These are phyloP conservation scores for Neurospora sp. DNA, from an alignment of 495 filamentous ascomycete genomes.

Conservation along the genomic window DNA sequence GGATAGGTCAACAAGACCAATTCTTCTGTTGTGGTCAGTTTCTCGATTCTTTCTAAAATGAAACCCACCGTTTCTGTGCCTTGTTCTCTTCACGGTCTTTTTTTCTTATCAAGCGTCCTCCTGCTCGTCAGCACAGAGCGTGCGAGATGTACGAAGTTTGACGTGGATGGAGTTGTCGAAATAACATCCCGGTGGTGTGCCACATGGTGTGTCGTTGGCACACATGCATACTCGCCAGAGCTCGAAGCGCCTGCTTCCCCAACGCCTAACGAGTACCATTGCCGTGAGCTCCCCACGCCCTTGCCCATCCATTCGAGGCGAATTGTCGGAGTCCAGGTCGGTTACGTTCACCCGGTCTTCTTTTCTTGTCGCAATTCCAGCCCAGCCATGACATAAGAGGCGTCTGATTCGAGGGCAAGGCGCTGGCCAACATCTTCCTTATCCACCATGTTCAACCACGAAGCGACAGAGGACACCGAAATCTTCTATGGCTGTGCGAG, in stretches of 20 bases:
- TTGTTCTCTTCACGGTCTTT: background rate
- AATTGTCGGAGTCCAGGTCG: background rate
- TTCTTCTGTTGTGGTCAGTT: background rate
- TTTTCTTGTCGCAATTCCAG: background rate
- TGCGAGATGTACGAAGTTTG: background rate
- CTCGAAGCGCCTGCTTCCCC: background rate
- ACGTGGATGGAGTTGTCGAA: background rate
- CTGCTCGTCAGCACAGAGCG: background rate
- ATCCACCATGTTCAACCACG: background rate
- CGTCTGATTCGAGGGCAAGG: background rate
- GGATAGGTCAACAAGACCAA: background rate
- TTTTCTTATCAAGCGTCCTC: background rate
- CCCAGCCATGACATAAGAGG: background rate
- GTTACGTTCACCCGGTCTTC: background rate
- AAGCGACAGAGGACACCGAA: background rate
- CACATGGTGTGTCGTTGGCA: background rate
- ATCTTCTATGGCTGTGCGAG: background rate
- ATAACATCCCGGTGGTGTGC: background rate
- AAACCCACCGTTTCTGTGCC: background rate
- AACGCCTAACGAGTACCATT: background rate
- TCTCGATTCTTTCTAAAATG: background rate
- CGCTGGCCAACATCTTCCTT: background rate
- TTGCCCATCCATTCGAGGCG: background rate
- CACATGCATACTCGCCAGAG: background rate
- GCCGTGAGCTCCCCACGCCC: background rate